Evolutionary conservation across 257 asterid species (phyloP), one percentile per base, ranked within the genome.

Genomic region (Penstemon eatonii): DNA sequence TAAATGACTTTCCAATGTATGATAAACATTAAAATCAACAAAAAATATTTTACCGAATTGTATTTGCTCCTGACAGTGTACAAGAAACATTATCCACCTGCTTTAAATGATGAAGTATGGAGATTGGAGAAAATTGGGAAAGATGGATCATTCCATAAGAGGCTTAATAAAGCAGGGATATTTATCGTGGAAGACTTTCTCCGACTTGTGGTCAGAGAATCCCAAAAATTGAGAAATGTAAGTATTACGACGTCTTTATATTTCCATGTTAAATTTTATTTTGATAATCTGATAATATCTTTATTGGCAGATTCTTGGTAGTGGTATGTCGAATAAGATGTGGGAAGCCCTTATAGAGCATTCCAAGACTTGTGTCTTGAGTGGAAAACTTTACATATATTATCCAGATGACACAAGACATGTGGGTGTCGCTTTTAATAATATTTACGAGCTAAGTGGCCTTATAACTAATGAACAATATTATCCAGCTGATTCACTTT

Each of bases 321-420:
- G 89, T 76, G 97, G 99, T 55, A 94, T 94, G 99, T 94, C 99
- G 63, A 94, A 91, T 79, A 94, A 84, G 86, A 91, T 94, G 99
- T 94, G 99, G 99, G 97, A 94, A 58, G 92, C 96, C 45, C 95
- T 94, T 61, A 78, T 88, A 71, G 96, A 94, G 76, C 99, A 94
- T 67, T 86, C 97, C 62, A 90, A 94, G 81, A 94, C 99, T 39
- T 90, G 97, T 73, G 95, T 85, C 53, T 73, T 91, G 83, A 91
- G 96, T 80, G 96, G 97, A 78, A 94, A 90, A 85, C 90, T 87
- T 71, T 86, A 94, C 63, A 82, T 94, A 44, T 94, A 84, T 75
- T 94, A 91, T 72, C 72, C 92, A 3, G 96, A 94, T 68, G 96
- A 94, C 70, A 66, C 96, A 15, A 87, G 96, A 82, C 73, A 49